Evolutionary conservation across 2,329 filamentous ascomycete genomes (phyloP).

Genomic region (Dactylellina sp.): DNA sequence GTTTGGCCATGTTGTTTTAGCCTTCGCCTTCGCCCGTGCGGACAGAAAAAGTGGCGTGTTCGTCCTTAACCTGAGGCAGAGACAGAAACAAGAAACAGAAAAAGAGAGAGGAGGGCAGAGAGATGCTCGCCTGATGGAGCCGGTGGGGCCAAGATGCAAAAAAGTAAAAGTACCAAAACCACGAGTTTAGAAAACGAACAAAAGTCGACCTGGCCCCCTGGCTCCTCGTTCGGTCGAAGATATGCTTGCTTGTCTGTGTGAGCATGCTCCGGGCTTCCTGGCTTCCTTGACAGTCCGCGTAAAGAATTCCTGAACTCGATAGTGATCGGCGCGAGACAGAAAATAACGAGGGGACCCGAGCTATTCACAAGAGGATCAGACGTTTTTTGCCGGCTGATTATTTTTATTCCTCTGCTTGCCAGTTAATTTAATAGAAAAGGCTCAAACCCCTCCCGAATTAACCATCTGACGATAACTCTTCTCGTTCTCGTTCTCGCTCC

Average conservation of each 20-base stretch:
- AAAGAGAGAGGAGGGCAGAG: not conserved
- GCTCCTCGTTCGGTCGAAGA: constrained; percentile 43
- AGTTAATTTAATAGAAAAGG: constrained; percentile 46
- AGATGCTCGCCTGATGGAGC: constrained; percentile 23
- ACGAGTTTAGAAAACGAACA: too few species aligned
- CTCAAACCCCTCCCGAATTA: constrained; percentile 50
- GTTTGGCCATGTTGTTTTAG: too few species aligned
- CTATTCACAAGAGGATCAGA: constrained; percentile 36
- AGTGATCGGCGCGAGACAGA: constrained; percentile 47
- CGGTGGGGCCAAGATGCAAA: constrained; percentile 14
- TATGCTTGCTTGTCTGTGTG: constrained; percentile 50
- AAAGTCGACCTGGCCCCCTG: constrained; percentile 37
- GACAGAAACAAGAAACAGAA: too few species aligned
- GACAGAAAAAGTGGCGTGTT: constrained; percentile 44
- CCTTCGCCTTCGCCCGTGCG: constrained; percentile 27
- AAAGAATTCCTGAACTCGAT: constrained; percentile 53
- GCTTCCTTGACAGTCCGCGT: constrained; percentile 55
- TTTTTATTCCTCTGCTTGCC: too few species aligned
- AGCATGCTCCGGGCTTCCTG: constrained; percentile 19
- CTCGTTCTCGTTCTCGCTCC: constrained; percentile 1
- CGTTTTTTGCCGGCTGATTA: too few species aligned
- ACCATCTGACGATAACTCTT: constrained; percentile 33
- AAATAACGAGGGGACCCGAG: constrained; percentile 25
- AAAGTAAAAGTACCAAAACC: too few species aligned
- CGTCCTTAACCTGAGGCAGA: constrained; percentile 3